Evolutionary conservation across 2,329 filamentous ascomycete genomes (phyloP), one percentile per base, ranked within the genome.

Genomic region (Erysiphe pulchra): DNA sequence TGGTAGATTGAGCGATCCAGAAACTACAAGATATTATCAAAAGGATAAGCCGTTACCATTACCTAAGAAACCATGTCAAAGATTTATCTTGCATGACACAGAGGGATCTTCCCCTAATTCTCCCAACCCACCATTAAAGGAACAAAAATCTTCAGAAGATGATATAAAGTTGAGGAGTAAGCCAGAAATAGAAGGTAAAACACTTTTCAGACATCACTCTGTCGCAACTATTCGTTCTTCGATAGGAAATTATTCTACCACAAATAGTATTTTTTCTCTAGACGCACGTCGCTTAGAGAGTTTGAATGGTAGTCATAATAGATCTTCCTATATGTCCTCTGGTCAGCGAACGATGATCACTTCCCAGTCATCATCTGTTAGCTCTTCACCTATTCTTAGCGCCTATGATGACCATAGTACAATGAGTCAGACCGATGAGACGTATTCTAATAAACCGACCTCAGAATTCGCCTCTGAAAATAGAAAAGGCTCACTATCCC

Each of bases 261-360:
- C 69, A 14, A 72, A 69, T 49, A 74, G 71, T 54, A 55, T 71
- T 42, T 60, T 68, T 30, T 77, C 73, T 0, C 67, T 71, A 13
- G 73, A 77, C 47, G 72, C 69, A 14, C 64, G 65, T 30, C 70
- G 71, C 45, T 60, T 77, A 6, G 72, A 78, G 13, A 69, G 57
- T 45, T 59, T 77, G 20, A 63, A 71, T 28, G 69, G 75, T 41
- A 71, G 66, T 54, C 62, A 63, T 1, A 66, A 73, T 49, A 66
- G 74, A 6, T 62, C 73, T 4, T 77, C 74, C 0, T 70, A 66
- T 50, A 63, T 74, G 36, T 77, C 74, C 1, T 74, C 71, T 5
- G 69, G 70, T 7, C 71, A 76, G 54, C 64, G 70, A 47, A 77
- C 74, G 2, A 60, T 72, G 24, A 54, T 75, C 8, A 76, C 73